Percentiles rank a stretch among this genome's conserved stretches.
Evolutionary conservation across 495 filamentous ascomycete species (phyloP).

Genomic region (Chaetomium cochliodes): DNA sequence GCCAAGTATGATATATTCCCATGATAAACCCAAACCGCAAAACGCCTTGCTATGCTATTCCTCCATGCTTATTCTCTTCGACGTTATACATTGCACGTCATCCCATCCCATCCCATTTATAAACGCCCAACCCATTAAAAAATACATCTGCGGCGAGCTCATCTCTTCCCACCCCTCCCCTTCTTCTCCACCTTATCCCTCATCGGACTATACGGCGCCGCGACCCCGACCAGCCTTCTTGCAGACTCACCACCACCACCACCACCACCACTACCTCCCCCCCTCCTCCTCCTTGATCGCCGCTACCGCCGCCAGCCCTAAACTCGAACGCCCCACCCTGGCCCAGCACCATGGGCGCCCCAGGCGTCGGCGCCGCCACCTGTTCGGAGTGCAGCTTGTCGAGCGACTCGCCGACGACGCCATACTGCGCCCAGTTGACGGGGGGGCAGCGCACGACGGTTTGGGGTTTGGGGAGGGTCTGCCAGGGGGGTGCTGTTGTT

Average conservation of each 20-base stretch:
- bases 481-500: constrained; percentile 29
- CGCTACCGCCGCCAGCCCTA: neutral
- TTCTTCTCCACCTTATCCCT: constrained; percentile 63
- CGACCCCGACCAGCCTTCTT: constrained; percentile 52
- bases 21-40: neutral
- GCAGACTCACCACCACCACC: constrained; percentile 16
- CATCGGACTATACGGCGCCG: constrained; percentile 72
- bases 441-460: constrained; percentile 79
- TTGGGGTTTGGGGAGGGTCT: constrained; percentile 70
- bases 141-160: constrained; percentile 6
- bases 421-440: constrained; percentile 90
- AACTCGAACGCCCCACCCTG: constrained; percentile 45
- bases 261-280: too few species aligned
- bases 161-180: constrained; percentile 38
- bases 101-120: neutral
- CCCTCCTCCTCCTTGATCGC: too few species aligned
- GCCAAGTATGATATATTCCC: neutral
- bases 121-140: neutral
- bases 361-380: constrained; percentile 58
- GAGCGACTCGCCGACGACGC: constrained; percentile 72
- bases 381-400: constrained; percentile 84
- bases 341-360: constrained; percentile 47
- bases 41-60: constrained; percentile 23
- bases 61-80: neutral
- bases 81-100: neutral